These are phyloP conservation scores for Blastobotrys capitulatus DNA, from an alignment of 1,139 yeast genomes.

Conservation along the genomic window DNA sequence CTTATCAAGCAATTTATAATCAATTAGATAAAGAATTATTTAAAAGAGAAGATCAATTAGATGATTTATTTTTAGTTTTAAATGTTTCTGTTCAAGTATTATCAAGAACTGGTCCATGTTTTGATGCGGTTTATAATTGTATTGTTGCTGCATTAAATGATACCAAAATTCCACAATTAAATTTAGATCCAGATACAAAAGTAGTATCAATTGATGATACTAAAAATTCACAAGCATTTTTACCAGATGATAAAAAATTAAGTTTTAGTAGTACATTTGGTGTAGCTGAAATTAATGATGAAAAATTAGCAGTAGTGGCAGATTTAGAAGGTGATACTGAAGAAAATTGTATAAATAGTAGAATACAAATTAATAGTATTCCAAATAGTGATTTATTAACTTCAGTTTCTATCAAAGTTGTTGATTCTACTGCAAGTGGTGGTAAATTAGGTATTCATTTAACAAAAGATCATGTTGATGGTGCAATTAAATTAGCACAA, in stretches of 20 bases:
- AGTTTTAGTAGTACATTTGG: constrained; percentile 60
- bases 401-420: constrained; percentile 19
- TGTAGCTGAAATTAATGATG: constrained; percentile 36
- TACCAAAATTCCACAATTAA: constrained; percentile 61
- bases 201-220: constrained; percentile 40
- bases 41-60: constrained; percentile 11
- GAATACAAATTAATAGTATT: constrained; percentile 38
- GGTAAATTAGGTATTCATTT: constrained; percentile 14
- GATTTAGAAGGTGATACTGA: constrained; percentile 82
- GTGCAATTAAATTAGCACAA: constrained; percentile 13
- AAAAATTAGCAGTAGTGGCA: constrained; percentile 43
- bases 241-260: background rate
- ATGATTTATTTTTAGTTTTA: constrained; percentile 49
- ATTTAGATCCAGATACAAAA: constrained; percentile 33
- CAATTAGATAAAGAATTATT: constrained; percentile 14
- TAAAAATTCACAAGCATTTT: constrained; percentile 17
- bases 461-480: constrained; percentile 14
- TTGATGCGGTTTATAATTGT: constrained; percentile 72
- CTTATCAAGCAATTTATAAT: constrained; percentile 47
- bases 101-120: constrained; percentile 75
- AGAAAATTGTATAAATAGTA: constrained; percentile 46
- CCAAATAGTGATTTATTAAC: constrained; percentile 20
- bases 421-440: constrained; percentile 15
- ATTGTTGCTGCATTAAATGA: constrained; percentile 57
- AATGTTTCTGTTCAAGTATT: constrained; percentile 74